phyloP scores from a whole-genome alignment of 2,329 filamentous ascomycete genomes.

The Raffaelea arxii region DNA sequence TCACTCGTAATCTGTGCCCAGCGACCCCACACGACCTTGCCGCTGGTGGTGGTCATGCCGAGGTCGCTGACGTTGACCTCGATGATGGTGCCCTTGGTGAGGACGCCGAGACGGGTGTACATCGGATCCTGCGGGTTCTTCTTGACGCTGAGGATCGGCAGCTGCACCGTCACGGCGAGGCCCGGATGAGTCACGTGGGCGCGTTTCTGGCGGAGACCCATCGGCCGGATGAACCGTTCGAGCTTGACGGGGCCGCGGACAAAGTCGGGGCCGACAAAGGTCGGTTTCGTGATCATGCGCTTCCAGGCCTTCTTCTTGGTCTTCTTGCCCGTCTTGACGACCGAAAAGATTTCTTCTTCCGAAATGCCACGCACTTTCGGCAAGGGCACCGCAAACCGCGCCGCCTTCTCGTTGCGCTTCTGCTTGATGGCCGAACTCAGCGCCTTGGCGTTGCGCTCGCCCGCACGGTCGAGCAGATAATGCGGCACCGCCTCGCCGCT shows the following conservation, averaged over 20 bases:
- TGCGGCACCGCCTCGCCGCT: slow-evolving; percentile 74
- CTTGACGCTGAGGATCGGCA: slow-evolving; percentile 61
- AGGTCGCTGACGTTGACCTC: slow-evolving; percentile 93
- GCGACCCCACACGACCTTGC: slow-evolving; percentile 89
- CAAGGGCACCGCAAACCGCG: slow-evolving; percentile 82
- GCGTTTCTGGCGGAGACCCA: slow-evolving; percentile 61
- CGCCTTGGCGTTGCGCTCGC: slow-evolving; percentile 27
- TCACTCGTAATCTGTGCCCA: slow-evolving; percentile 59
- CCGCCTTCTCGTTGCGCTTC: slow-evolving; percentile 87
- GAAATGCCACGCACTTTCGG: slow-evolving; percentile 90
- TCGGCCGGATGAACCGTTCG: slow-evolving; percentile 41
- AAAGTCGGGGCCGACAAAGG: slow-evolving; percentile 87
- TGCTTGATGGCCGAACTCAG: slow-evolving; percentile 86
- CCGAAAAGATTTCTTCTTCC: slow-evolving; percentile 79
- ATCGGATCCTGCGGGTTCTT: slow-evolving; percentile 80
- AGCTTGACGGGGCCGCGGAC: slow-evolving; percentile 79
- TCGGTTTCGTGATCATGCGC: slow-evolving; percentile 63
- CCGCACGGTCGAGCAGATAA: slow-evolving; percentile 81
- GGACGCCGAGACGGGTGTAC: slow-evolving; percentile 74
- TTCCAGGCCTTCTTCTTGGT: slow-evolving; percentile 52
- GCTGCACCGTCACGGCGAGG: slow-evolving; percentile 57
- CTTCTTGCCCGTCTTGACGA: slow-evolving; percentile 82
- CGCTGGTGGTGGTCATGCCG: slow-evolving; percentile 79
- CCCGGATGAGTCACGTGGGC: slow-evolving; percentile 48
- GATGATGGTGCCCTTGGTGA: slow-evolving; percentile 70